These are phyloP conservation scores for Helianthus tuberosus DNA, from an alignment of 129 eudicot species.

Conservation along the genomic window DNA sequence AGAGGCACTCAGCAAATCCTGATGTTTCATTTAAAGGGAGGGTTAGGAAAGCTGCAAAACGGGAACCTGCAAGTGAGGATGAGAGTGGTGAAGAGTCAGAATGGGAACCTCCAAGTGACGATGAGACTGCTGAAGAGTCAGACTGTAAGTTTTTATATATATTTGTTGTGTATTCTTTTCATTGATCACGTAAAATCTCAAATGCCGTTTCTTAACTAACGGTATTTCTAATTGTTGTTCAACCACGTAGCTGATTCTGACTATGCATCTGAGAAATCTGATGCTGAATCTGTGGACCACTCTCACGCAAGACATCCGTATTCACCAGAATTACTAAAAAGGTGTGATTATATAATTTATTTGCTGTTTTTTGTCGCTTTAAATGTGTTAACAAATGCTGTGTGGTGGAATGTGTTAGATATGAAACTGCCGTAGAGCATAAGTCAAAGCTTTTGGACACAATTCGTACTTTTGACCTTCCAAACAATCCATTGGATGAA, in stretches of 20 bases:
- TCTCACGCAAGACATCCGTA: slow-evolving; percentile 74
- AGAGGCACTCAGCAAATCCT: slow-evolving; percentile 76
- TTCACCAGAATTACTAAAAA: slow-evolving; percentile 60
- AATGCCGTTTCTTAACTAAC: slow-evolving; percentile 7
- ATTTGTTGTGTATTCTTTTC: too few species aligned
- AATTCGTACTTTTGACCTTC: slow-evolving; percentile 83
- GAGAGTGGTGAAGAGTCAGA: slow-evolving; percentile 72
- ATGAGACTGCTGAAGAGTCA: too few species aligned
- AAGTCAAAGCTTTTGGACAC: slow-evolving; percentile 72
- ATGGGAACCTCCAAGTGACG: slow-evolving; percentile 28
- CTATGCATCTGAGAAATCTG: slow-evolving; percentile 74
- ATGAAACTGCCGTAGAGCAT: slow-evolving; percentile 83
- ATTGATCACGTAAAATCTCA: too few species aligned
- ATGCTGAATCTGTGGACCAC: slow-evolving; percentile 92
- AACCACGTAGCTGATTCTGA: slow-evolving; percentile 74
- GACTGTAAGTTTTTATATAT: slow-evolving; percentile 28
- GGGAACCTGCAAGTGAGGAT: slow-evolving; percentile 75
- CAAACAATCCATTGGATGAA: slow-evolving; percentile 99
- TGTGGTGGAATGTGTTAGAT: slow-evolving; percentile 49
- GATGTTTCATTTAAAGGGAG: slow-evolving; percentile 90
- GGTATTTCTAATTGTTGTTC: slow-evolving; percentile 18
- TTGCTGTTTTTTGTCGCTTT: slow-evolving; percentile 4
- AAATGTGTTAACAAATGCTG: slow-evolving; percentile 1
- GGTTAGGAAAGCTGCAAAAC: slow-evolving; percentile 85
- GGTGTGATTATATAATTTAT: slow-evolving; percentile 41